These are phyloP conservation scores for Byssochlamys sp. DNA, from an alignment of 2,329 filamentous ascomycete genomes.

Conservation along the genomic window DNA sequence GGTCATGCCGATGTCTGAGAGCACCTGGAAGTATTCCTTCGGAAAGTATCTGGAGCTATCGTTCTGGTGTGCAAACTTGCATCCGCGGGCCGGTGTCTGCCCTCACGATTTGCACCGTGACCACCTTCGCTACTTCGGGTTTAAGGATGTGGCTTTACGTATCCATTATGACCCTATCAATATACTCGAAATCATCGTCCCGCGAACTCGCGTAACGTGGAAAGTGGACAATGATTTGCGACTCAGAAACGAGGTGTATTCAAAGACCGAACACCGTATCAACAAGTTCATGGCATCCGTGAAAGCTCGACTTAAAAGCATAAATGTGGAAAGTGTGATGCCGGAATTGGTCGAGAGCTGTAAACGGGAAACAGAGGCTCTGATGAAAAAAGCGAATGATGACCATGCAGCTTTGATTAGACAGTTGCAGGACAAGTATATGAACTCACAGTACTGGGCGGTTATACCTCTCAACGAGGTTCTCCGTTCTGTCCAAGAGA, in stretches of 20 bases:
- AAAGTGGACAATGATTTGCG: slow-evolving; percentile 90
- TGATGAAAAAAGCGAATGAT: slow-evolving; percentile 71
- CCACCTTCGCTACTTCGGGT: slow-evolving; percentile 85
- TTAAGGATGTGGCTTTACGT: slow-evolving; percentile 71
- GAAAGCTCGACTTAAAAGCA: slow-evolving; percentile 70
- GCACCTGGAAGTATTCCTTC: slow-evolving; percentile 95
- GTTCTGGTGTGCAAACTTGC: slow-evolving; percentile 84
- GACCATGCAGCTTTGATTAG: slow-evolving; percentile 66
- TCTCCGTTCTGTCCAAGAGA: slow-evolving; percentile 82
- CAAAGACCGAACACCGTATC: slow-evolving; percentile 69
- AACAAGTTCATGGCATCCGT: slow-evolving; percentile 82
- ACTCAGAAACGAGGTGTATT: slow-evolving; percentile 85
- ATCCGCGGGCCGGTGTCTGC: slow-evolving; percentile 64
- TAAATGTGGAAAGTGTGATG: slow-evolving; percentile 81
- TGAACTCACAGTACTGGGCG: slow-evolving; percentile 91
- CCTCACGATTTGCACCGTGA: slow-evolving; percentile 86
- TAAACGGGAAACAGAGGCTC: slow-evolving; percentile 65
- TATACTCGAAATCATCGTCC: slow-evolving; percentile 87
- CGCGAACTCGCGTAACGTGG: slow-evolving; percentile 83
- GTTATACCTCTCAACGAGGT: slow-evolving; percentile 86
- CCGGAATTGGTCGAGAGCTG: slow-evolving; percentile 79
- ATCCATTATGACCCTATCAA: slow-evolving; percentile 90
- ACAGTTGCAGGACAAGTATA: slow-evolving; percentile 80
- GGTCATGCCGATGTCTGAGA: slow-evolving; percentile 81
- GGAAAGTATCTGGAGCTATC: slow-evolving; percentile 96